These are phyloP conservation scores for Phytophthora megakarya DNA, from an alignment of 352 stramenopile genomes.

Conservation along the genomic window DNA sequence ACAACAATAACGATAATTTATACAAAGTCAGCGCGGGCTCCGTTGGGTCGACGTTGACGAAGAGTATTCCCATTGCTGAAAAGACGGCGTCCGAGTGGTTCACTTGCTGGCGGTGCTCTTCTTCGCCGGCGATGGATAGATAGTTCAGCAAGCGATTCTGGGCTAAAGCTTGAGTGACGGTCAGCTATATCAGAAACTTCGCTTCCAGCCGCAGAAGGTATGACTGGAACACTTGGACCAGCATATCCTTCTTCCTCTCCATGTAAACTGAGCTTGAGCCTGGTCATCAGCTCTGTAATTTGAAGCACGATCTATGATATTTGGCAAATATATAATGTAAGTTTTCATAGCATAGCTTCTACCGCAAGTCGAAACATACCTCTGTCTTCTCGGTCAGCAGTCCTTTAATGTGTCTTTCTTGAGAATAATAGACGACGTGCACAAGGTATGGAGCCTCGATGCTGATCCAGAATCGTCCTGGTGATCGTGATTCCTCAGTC, in stretches of 20 bases:
- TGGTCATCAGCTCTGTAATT: slow-evolving; percentile 58
- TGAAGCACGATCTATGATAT: slow-evolving; percentile 54
- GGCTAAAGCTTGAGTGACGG: slow-evolving; percentile 20
- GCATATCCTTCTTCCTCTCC: slow-evolving; percentile 22
- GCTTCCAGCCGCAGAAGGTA: slow-evolving; percentile 11
- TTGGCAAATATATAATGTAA: slow-evolving; percentile 12
- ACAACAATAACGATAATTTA: slow-evolving; percentile 11
- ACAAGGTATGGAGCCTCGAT: slow-evolving; percentile 69
- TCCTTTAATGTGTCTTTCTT: slow-evolving; percentile 63
- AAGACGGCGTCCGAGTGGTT: slow-evolving; percentile 28
- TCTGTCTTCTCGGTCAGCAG: slow-evolving; percentile 76
- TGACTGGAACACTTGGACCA: neutral
- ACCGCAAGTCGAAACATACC: slow-evolving; percentile 31
- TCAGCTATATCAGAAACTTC: slow-evolving; percentile 12
- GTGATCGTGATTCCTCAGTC: slow-evolving; percentile 35
- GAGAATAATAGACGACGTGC: slow-evolving; percentile 80
- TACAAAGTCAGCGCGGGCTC: slow-evolving; percentile 16
- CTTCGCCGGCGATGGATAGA: slow-evolving; percentile 9
- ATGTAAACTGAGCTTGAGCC: slow-evolving; percentile 43
- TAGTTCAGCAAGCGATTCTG: slow-evolving; percentile 18
- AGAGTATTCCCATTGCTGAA: slow-evolving; percentile 32
- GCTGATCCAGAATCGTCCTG: slow-evolving; percentile 72
- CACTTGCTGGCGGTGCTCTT: slow-evolving; percentile 34
- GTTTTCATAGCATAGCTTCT: neutral
- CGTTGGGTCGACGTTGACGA: slow-evolving; percentile 29